Evolutionary conservation across 805 yeast species (phyloP).

Genomic region (Kodamaea kakaduensis): DNA sequence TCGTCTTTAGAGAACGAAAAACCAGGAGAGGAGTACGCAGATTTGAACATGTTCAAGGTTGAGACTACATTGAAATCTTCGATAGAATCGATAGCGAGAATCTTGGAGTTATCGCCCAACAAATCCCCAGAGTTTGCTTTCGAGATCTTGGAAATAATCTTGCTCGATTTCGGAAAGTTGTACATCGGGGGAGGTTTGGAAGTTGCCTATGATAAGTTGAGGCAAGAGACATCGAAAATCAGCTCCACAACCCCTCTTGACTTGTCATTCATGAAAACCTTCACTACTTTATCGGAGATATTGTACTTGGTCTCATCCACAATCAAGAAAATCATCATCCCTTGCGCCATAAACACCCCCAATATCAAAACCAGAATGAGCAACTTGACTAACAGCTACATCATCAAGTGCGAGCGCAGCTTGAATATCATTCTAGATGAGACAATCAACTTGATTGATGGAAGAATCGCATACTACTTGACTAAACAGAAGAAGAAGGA

Average conservation of each 20-base stretch:
- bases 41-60: constrained; percentile 43
- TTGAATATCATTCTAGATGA: constrained; percentile 62
- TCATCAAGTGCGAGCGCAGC: constrained; percentile 59
- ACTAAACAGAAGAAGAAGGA: constrained; percentile 75
- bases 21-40: constrained; percentile 21
- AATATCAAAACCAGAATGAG: constrained; percentile 55
- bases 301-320: constrained; percentile 65
- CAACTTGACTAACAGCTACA: constrained; percentile 56
- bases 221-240: constrained; percentile 32
- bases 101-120: constrained; percentile 66
- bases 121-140: constrained; percentile 58
- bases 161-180: constrained; percentile 66
- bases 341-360: constrained; percentile 63
- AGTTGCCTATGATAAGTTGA: constrained; percentile 50
- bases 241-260: constrained; percentile 29
- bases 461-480: constrained; percentile 43
- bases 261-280: constrained; percentile 46
- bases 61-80: constrained; percentile 65
- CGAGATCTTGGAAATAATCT: constrained; percentile 62
- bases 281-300: constrained; percentile 55
- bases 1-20: constrained; percentile 17
- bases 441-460: constrained; percentile 49
- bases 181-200: constrained; percentile 77
- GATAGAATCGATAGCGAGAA: constrained; percentile 71
- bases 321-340: constrained; percentile 69